These are phyloP conservation scores for Syzygium jambos DNA, from an alignment of 345 rosid species.

Conservation along the genomic window DNA sequence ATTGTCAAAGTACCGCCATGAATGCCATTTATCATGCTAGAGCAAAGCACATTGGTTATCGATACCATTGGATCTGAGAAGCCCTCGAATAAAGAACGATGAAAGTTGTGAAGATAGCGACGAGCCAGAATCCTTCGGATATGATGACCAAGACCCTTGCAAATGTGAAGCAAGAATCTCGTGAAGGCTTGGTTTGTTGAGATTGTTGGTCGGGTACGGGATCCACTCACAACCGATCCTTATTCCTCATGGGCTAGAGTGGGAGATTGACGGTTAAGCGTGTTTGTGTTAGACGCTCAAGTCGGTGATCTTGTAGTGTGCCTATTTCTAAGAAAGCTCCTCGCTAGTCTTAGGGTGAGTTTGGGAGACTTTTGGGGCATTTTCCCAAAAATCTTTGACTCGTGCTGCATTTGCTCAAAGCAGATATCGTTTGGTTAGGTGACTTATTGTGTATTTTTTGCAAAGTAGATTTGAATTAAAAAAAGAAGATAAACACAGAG, in stretches of 20 bases:
- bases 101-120: neutral
- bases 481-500: neutral
- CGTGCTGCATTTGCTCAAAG: neutral
- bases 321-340: neutral
- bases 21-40: neutral
- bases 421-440: neutral
- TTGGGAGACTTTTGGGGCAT: neutral
- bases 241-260: neutral
- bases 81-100: neutral
- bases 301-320: neutral
- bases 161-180: neutral
- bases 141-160: neutral
- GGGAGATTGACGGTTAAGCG: neutral
- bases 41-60: neutral
- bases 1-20: neutral
- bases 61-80: neutral
- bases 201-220: neutral
- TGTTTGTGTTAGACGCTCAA: neutral
- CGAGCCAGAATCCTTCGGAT: neutral
- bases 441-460: neutral
- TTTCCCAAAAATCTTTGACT: neutral
- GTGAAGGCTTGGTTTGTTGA: neutral
- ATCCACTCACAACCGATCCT: neutral
- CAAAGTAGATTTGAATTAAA: neutral
- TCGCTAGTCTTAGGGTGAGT: neutral